phyloP scores from a whole-genome alignment of 164 flowering plant species.

The Paratinospora sagittata region DNA sequence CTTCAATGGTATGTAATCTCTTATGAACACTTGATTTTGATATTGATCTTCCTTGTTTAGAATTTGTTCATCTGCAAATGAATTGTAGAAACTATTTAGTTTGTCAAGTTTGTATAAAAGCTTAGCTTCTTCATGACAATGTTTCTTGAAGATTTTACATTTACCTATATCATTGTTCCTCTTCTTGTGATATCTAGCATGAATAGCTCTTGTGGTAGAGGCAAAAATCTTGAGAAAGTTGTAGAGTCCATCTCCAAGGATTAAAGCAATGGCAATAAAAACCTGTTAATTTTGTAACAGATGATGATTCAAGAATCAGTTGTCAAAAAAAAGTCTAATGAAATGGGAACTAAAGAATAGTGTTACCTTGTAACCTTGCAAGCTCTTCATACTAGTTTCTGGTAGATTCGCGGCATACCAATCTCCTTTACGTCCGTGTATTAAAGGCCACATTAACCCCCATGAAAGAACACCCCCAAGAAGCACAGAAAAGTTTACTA shows the following conservation, averaged over 20 bases:
- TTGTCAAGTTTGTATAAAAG: neutral
- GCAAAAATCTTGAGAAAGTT: slow-evolving; percentile 57
- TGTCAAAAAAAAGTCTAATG: neutral
- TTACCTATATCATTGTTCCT: slow-evolving; percentile 33
- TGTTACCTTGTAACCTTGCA: slow-evolving; percentile 79
- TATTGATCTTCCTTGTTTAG: slow-evolving; percentile 35
- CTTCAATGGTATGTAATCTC: slow-evolving; percentile 73
- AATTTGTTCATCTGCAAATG: slow-evolving; percentile 31
- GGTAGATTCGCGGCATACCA: slow-evolving; percentile 58
- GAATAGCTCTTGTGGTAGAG: slow-evolving; percentile 35
- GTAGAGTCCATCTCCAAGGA: slow-evolving; percentile 89
- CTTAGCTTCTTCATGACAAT: no score
- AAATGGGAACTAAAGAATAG: neutral
- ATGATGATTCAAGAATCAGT: neutral
- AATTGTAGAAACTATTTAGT: neutral
- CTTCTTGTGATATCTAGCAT: slow-evolving; percentile 23
- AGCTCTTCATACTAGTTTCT: slow-evolving; percentile 77
- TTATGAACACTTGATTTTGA: slow-evolving; percentile 54
- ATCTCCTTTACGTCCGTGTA: slow-evolving; percentile 48
- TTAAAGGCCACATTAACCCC: slow-evolving; percentile 95
- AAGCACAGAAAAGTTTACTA: slow-evolving; percentile 78
- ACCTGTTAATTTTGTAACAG: slow-evolving; percentile 40
- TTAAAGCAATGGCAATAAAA: slow-evolving; percentile 69
- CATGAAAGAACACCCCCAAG: slow-evolving; percentile 87
- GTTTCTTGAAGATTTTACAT: neutral